Evolutionary conservation across 1,284 basidiomycete species (phyloP).

Genomic region (Puccinia brachypodii): DNA sequence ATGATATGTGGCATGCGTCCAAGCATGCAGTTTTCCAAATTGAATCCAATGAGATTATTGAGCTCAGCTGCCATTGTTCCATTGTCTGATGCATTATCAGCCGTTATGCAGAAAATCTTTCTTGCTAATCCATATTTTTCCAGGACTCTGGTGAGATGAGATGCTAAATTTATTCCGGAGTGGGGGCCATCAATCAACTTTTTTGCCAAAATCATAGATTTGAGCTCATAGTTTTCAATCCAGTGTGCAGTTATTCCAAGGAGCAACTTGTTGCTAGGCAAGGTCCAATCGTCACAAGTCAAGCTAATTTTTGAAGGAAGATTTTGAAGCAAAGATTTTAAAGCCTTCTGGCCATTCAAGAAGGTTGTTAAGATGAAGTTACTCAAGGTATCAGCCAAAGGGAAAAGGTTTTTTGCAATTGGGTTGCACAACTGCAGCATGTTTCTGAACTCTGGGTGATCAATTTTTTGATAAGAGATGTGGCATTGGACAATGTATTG

Average conservation of each 20-base stretch:
- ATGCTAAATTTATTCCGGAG: background rate
- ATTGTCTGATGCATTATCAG: background rate
- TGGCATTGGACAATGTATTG: background rate
- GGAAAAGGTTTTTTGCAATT: background rate
- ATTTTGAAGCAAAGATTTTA: background rate
- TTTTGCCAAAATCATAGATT: background rate
- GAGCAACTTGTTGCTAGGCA: background rate
- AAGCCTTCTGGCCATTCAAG: background rate
- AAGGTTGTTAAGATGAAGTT: background rate
- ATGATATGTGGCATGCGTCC: background rate
- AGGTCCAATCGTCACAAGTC: background rate
- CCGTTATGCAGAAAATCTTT: background rate
- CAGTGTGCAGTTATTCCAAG: background rate
- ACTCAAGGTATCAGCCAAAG: background rate
- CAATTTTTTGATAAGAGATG: background rate
- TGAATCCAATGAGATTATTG: background rate
- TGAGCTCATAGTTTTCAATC: background rate
- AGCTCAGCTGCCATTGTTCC: background rate
- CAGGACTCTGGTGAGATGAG: background rate
- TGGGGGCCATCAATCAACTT: slow-evolving; percentile 14
- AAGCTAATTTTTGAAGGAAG: background rate
- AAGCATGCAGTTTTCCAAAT: background rate
- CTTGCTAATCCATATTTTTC: background rate
- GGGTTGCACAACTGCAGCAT: background rate
- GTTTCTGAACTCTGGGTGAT: background rate